These are phyloP conservation scores for Yamadazyma friedrichii DNA, from an alignment of 1,139 yeast genomes.

Conservation along the genomic window DNA sequence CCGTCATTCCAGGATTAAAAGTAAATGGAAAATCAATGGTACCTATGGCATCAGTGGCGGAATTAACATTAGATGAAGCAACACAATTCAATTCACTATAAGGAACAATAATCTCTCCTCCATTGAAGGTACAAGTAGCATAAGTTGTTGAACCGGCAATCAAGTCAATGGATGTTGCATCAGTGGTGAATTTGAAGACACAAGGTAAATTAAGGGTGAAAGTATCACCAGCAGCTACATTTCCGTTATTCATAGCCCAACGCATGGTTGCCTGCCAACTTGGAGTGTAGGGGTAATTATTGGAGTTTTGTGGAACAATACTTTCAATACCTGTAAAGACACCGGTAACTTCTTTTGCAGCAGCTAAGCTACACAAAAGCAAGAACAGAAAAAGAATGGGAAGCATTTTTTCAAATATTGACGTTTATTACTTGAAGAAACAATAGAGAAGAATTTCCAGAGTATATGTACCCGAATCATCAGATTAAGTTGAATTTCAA, in stretches of 20 bases:
- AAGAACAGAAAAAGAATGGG: neutral
- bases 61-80: constrained; percentile 15
- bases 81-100: constrained; percentile 27
- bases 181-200: constrained; percentile 29
- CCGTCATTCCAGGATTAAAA: constrained; percentile 26
- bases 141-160: constrained; percentile 17
- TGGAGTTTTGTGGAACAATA: neutral
- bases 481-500: too few species aligned
- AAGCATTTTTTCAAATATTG: neutral
- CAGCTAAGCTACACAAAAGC: neutral
- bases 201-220: constrained; percentile 30
- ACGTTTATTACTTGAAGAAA: too few species aligned
- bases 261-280: constrained; percentile 25
- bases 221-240: constrained; percentile 28
- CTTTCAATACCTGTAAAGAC: constrained; percentile 4
- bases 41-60: constrained; percentile 20
- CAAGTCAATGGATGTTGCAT: constrained; percentile 16
- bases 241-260: constrained; percentile 24
- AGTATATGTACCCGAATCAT: too few species aligned
- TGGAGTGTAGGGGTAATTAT: constrained; percentile 17
- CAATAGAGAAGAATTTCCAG: too few species aligned
- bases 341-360: constrained; percentile 6
- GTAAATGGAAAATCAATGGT: constrained; percentile 24
- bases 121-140: constrained; percentile 26
- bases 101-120: constrained; percentile 24